Conservation (phyloP, 1,284 basidiomycete species). For the Paramarasmius palmivorus region DNA sequence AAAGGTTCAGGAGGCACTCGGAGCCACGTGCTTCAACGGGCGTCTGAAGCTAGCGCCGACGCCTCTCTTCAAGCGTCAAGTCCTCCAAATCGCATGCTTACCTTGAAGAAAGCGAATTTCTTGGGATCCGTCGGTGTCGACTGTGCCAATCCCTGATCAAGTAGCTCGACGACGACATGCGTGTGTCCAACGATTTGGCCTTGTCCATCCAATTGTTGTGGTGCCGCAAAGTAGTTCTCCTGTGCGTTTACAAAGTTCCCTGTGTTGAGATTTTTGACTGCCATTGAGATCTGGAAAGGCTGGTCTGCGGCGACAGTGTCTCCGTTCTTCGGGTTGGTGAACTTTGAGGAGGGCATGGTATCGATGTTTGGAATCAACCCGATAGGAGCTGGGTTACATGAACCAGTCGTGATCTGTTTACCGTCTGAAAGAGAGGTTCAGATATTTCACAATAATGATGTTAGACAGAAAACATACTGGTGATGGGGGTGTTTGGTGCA, state of each 20-base stretch:
- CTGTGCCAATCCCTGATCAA: conserved; percentile 43
- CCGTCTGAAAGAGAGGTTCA: conserved; percentile 23
- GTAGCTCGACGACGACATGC: conserved; percentile 55
- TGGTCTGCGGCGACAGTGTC: conserved; percentile 31
- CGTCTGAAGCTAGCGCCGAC: too few species aligned
- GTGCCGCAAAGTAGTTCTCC: conserved; percentile 59
- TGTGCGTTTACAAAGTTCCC: conserved; percentile 59
- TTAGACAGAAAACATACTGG: conserved; percentile 18
- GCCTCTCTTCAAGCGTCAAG: too few species aligned
- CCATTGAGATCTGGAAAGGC: conserved; percentile 42
- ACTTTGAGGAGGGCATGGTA: conserved; percentile 51
- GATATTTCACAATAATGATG: neutral
- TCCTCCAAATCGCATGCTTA: conserved; percentile 31
- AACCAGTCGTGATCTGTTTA: conserved; percentile 31
- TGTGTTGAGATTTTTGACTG: conserved; percentile 48
- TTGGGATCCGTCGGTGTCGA: conserved; percentile 49
- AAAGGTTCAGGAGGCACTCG: too few species aligned
- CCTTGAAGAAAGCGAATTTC: conserved; percentile 62
- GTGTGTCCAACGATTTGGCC: conserved; percentile 58
- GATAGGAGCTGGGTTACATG: conserved; percentile 34
- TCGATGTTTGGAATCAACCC: conserved; percentile 39
- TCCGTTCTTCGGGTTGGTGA: conserved; percentile 43
- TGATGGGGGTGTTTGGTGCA: conserved; percentile 27
- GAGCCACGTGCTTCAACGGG: too few species aligned
- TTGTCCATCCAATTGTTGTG: conserved; percentile 51